Base-by-base conservation (phyloP, 352 stramenopile genomes). In the Phytopythium aichiense region DNA sequence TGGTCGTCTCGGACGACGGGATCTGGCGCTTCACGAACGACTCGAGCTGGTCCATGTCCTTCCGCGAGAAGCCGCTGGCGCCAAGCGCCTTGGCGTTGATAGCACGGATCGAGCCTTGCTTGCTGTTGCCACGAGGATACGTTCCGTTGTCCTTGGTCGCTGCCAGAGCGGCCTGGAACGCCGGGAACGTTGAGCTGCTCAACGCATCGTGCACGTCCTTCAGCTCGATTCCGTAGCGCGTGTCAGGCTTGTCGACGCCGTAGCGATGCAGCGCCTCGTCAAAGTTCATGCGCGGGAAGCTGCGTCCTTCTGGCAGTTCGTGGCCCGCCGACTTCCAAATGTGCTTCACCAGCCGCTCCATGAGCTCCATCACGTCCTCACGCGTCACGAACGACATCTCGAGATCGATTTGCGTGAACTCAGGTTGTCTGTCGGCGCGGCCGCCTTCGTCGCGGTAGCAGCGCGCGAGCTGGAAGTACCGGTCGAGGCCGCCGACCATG, bases 401-500 rank as follows among this genome's bases (percentile, higher is more conserved):
- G 16, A 97, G 37, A 76, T 97, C 90, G 54, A 96, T 87, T 69
- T 97, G 88, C 54, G 87, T 96, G 64, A 97, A 97, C 66, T 96
- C 90, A 11, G 89, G 88, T 68, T 96, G 90, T 46, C 90, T 82
- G 61, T 97, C 90, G 2, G 87, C 87, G 23, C 90, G 81, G 4
- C 88, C 88, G 56, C 84, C 81, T 76, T 97, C 90, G 50, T 96
- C 87, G 25, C 88, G 87, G 68, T 95, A 97, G 71, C 90, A 97
- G 9, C 86, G 80, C 42, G 90, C 88, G 11, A 97, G 67, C 68
- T 97, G 90, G 64, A 95, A 97, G 65, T 97, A 97, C 16, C 76
- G 77, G 58, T 96, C 86, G 11, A 96, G 56, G 3, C 90, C 88
- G 31, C 85, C 84, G 12, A 93, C 87, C 90, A 97, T 97, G 3